phyloP scores from a whole-genome alignment of 2,329 filamentous ascomycete genomes.

The Xylaria sp. region DNA sequence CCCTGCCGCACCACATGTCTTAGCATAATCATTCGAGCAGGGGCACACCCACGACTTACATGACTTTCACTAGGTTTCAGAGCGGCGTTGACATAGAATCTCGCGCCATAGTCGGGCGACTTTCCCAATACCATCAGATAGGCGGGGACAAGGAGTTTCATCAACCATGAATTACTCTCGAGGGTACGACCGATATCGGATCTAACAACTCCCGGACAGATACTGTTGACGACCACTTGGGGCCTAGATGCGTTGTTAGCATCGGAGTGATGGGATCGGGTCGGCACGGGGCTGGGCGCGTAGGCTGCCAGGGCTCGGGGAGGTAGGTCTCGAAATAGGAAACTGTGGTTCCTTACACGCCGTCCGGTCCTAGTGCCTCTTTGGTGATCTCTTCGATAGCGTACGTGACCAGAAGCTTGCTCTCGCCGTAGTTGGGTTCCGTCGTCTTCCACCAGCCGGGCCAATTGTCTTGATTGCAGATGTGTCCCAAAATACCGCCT shows the following conservation, averaged over 20 bases:
- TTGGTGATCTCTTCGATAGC: background rate
- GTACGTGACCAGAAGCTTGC: constrained; percentile 2
- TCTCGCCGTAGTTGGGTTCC: constrained; percentile 1
- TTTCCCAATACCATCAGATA: background rate
- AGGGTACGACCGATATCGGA: background rate
- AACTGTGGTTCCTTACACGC: background rate
- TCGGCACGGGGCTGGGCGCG: too few species aligned
- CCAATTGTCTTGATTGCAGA: background rate
- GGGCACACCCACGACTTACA: background rate
- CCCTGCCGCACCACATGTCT: background rate
- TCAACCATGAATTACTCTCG: background rate
- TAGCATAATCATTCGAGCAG: background rate
- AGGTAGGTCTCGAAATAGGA: background rate
- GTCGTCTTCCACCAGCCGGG: background rate
- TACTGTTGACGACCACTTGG: background rate
- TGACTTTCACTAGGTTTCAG: background rate
- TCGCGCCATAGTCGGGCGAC: background rate
- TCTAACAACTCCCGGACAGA: background rate
- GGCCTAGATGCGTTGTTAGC: background rate
- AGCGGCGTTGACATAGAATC: background rate
- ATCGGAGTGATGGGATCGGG: too few species aligned
- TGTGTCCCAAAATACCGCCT: background rate
- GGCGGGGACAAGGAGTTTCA: background rate
- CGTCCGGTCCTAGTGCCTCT: background rate
- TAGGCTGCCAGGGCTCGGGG: too few species aligned